These are phyloP conservation scores for Plasmodium coatneyi DNA, from an alignment of 169 alveolate genomes.

Conservation along the genomic window DNA sequence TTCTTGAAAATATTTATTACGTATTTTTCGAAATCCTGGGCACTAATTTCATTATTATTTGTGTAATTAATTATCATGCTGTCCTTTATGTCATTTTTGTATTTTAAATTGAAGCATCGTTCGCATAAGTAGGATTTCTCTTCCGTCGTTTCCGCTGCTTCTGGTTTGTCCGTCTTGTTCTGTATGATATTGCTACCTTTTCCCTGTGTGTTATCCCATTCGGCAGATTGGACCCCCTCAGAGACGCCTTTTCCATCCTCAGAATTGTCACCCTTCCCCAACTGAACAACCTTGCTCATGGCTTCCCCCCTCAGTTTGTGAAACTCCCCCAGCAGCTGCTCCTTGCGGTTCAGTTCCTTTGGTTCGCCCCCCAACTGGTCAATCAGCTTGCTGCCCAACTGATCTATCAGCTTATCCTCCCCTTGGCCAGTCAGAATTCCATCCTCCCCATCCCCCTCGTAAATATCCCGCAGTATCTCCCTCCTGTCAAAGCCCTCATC, in stretches of 20 bases:
- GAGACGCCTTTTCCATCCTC: not conserved
- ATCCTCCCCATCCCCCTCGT: not conserved
- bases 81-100: slow-evolving; percentile 48
- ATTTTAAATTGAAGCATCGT: slow-evolving; percentile 59
- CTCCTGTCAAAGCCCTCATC: slow-evolving; percentile 28
- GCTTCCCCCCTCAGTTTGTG: not conserved
- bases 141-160: not conserved
- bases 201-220: not conserved
- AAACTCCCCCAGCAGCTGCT: not conserved
- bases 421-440: not conserved
- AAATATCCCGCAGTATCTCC: slow-evolving; percentile 29
- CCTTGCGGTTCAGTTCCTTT: not conserved
- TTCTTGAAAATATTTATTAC: slow-evolving; percentile 73
- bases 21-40: slow-evolving; percentile 74
- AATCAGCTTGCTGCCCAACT: not conserved
- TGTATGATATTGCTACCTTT: not conserved
- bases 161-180: not conserved
- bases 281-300: not conserved
- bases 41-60: slow-evolving; percentile 71
- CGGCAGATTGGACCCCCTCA: not conserved
- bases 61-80: slow-evolving; percentile 54
- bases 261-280: not conserved
- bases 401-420: not conserved
- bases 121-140: slow-evolving; percentile 43
- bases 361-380: not conserved